phyloP scores from a whole-genome alignment of 495 filamentous ascomycete species.

The Aspergillus olivimuriae region DNA sequence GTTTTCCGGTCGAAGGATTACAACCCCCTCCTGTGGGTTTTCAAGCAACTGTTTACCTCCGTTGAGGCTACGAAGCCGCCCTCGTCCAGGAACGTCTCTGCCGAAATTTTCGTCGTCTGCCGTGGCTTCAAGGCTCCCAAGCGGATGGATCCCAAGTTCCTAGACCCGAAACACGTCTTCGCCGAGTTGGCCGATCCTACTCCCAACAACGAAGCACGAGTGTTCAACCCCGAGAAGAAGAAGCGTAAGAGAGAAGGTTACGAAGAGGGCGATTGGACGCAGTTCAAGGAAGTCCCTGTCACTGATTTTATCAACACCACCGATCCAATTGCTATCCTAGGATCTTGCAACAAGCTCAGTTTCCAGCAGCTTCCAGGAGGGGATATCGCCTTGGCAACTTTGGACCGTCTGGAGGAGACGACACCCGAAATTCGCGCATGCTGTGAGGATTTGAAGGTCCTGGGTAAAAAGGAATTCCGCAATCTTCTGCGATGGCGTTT shows the following conservation, averaged over 20 bases:
- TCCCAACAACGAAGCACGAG: constrained; percentile 94
- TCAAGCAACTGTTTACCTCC: constrained; percentile 90
- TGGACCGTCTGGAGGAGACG: constrained; percentile 88
- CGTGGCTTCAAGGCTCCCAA: constrained; percentile 91
- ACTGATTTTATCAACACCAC: constrained; percentile 92
- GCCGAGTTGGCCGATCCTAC: constrained; percentile 85
- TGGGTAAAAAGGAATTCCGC: constrained; percentile 93
- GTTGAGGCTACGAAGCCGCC: constrained; percentile 97
- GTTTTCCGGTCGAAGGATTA: constrained; percentile 98
- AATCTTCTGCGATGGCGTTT: constrained; percentile 88
- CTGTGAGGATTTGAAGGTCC: constrained; percentile 81
- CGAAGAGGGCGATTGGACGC: constrained; percentile 89
- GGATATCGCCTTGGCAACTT: constrained; percentile 77
- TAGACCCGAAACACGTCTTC: constrained; percentile 88
- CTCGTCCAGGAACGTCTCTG: constrained; percentile 89
- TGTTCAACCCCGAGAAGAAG: constrained; percentile 95
- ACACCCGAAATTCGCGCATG: constrained; percentile 79
- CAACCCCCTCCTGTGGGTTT: constrained; percentile 93
- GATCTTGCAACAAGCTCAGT: constrained; percentile 72
- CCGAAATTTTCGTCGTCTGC: constrained; percentile 98
- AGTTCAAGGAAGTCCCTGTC: constrained; percentile 81
- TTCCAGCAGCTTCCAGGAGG: constrained; percentile 72
- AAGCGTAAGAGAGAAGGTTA: constrained; percentile 97
- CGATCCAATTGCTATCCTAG: constrained; percentile 95
- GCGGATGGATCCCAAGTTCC: constrained; percentile 82